phyloP scores from a whole-genome alignment of 2,329 filamentous ascomycete genomes.

The Colletotrichum sp. region DNA sequence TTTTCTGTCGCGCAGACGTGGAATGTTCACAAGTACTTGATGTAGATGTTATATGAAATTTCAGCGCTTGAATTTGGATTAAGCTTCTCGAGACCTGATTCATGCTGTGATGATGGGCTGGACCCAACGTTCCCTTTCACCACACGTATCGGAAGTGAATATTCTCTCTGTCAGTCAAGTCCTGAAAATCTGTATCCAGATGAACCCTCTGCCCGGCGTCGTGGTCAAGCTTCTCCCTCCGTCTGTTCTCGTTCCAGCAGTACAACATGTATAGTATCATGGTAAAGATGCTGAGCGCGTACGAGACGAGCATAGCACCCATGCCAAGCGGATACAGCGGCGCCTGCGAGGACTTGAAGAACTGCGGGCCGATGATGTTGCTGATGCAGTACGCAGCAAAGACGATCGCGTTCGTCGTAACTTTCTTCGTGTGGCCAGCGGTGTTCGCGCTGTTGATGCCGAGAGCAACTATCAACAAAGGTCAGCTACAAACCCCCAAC shows the following conservation, averaged over 20 bases:
- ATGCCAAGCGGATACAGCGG: slow-evolving; percentile 32
- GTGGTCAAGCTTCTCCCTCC: background rate
- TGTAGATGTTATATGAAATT: background rate
- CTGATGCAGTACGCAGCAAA: slow-evolving; percentile 20
- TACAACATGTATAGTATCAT: background rate
- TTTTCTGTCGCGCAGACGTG: background rate
- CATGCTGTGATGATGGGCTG: background rate
- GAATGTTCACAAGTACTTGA: background rate
- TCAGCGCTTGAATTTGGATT: background rate
- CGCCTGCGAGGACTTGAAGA: slow-evolving; percentile 29
- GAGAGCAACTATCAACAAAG: background rate
- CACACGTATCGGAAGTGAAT: background rate
- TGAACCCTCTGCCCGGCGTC: background rate
- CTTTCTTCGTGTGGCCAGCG: background rate
- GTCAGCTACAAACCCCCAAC: background rate
- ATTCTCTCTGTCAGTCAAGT: background rate
- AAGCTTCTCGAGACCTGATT: background rate
- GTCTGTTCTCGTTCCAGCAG: background rate
- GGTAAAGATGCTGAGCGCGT: slow-evolving; percentile 18
- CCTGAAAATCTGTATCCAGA: background rate
- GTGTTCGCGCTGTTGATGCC: background rate
- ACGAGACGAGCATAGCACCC: slow-evolving; percentile 28
- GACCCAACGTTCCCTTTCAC: fast-evolving
- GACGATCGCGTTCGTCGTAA: background rate
- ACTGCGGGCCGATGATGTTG: slow-evolving; percentile 34